These are phyloP conservation scores for Ganoderma lucidum DNA, from an alignment of 1,284 basidiomycete genomes.

Conservation along the genomic window DNA sequence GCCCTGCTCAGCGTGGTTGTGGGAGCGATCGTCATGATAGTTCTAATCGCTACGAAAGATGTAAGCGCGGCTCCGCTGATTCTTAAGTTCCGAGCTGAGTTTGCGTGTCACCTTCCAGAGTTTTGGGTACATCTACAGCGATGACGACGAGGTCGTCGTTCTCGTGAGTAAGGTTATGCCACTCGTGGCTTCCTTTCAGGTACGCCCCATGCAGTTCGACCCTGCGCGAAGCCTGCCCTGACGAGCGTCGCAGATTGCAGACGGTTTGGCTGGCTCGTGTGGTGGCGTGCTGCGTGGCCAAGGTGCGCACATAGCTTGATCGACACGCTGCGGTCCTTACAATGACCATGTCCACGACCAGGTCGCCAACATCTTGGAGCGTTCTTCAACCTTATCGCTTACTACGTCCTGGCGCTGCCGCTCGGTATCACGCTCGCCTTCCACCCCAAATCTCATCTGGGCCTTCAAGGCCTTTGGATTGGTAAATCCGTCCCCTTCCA, in stretches of 20 bases:
- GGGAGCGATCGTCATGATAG: constrained; percentile 64
- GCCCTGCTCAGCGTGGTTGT: constrained; percentile 69
- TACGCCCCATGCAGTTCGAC: constrained; percentile 35
- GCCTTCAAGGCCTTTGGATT: constrained; percentile 76
- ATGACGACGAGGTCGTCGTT: constrained; percentile 64
- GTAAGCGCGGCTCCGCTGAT: constrained; percentile 41
- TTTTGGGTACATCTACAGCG: constrained; percentile 76
- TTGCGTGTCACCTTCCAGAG: constrained; percentile 44
- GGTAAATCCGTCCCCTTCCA: constrained; percentile 41
- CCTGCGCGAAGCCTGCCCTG: not conserved
- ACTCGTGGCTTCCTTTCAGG: constrained; percentile 82
- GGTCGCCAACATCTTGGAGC: constrained; percentile 81
- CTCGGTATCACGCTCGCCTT: constrained; percentile 78
- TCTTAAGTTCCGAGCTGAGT: not conserved
- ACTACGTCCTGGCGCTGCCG: constrained; percentile 78
- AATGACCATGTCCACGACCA: constrained; percentile 30
- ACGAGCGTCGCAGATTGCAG: constrained; percentile 55
- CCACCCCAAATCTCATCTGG: constrained; percentile 48
- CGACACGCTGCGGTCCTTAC: not conserved
- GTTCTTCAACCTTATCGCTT: constrained; percentile 77
- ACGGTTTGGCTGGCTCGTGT: constrained; percentile 77
- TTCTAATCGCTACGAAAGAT: constrained; percentile 65
- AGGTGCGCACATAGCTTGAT: constrained; percentile 45
- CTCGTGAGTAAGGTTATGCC: constrained; percentile 80
- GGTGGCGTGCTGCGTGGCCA: constrained; percentile 76